Conservation (phyloP, 306 rosid genomes). For the Corylus americana region DNA sequence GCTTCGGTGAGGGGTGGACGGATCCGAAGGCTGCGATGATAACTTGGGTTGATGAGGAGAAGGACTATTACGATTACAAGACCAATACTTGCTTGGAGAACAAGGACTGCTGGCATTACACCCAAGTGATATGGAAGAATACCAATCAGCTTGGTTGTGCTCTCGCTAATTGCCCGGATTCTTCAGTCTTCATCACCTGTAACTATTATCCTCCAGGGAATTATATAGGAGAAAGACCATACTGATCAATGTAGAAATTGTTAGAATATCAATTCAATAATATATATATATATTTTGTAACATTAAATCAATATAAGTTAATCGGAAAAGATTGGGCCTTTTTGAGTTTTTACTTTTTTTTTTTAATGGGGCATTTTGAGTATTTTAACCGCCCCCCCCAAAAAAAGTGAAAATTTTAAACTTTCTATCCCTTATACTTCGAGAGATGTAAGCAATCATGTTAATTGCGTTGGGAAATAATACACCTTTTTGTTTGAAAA, state of each 20-base stretch:
- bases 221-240: background rate
- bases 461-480: too few species aligned
- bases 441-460: too few species aligned
- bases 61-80: background rate
- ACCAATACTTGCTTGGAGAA: background rate
- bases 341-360: too few species aligned
- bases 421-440: too few species aligned
- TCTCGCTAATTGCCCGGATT: background rate
- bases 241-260: background rate
- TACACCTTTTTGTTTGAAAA: too few species aligned
- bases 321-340: too few species aligned
- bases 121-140: slow-evolving; percentile 7
- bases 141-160: background rate
- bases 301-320: too few species aligned
- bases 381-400: too few species aligned
- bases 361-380: too few species aligned
- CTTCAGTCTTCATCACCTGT: background rate
- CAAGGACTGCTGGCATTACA: background rate
- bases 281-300: too few species aligned
- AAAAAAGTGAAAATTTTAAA: too few species aligned
- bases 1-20: background rate
- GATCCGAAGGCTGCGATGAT: background rate
- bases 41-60: slow-evolving; percentile 5
- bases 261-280: too few species aligned
- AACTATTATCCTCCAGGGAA: background rate